Percentiles rank a stretch among this genome's conserved stretches.
Evolutionary conservation across 106 monocot species (phyloP).

Genomic region (Allium sativum): DNA sequence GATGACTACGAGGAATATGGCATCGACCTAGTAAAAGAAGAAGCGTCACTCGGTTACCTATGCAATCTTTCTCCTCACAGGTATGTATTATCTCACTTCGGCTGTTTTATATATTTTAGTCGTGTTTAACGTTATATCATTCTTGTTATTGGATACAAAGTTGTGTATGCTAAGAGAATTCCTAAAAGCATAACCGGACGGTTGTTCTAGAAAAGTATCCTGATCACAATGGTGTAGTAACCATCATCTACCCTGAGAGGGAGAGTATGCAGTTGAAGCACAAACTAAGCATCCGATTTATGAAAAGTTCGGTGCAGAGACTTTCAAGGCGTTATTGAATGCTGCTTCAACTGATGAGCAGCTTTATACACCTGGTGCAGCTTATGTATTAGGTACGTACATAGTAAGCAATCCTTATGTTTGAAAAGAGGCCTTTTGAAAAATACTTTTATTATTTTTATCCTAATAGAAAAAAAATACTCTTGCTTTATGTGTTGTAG

Average conservation of each 20-base stretch:
- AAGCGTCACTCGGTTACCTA: slow-evolving; percentile 66
- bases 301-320: slow-evolving; percentile 94
- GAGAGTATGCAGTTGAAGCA: slow-evolving; percentile 59
- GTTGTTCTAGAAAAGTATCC: slow-evolving; percentile 43
- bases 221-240: slow-evolving; percentile 71
- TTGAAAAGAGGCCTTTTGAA: too few species aligned
- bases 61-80: slow-evolving; percentile 93
- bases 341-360: slow-evolving; percentile 79
- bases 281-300: slow-evolving; percentile 93
- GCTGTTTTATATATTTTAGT: background rate
- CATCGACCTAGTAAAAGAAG: slow-evolving; percentile 54
- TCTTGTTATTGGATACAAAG: slow-evolving; percentile 69
- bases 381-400: slow-evolving; percentile 86
- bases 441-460: too few species aligned
- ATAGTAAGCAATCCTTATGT: too few species aligned
- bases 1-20: slow-evolving; percentile 62
- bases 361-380: slow-evolving; percentile 78
- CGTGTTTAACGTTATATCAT: background rate
- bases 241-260: slow-evolving; percentile 56
- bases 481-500: too few species aligned
- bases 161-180: slow-evolving; percentile 63
- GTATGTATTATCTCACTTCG: slow-evolving; percentile 15
- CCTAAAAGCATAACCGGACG: slow-evolving; percentile 66
- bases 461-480: too few species aligned
- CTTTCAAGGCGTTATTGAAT: slow-evolving; percentile 77